A percentile compares a stretch with the other conserved stretches of the same genome.
phyloP scores from a whole-genome alignment of 1,139 yeast genomes.

The Taphrina betulina region DNA sequence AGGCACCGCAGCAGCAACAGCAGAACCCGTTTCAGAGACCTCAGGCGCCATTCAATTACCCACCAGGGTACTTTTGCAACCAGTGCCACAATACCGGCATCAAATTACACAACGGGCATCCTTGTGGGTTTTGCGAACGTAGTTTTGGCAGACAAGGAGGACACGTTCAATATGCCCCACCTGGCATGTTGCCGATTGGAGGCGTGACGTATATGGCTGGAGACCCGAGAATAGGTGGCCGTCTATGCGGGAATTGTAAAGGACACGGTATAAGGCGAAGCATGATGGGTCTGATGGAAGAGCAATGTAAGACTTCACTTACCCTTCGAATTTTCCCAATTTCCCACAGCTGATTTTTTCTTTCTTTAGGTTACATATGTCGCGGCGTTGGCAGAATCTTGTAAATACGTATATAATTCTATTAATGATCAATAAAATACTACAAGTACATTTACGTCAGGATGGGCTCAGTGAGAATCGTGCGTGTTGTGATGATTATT shows the following conservation, averaged over 20 bases:
- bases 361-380: conserved; percentile 9
- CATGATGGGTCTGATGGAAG: conserved; percentile 28
- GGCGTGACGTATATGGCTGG: conserved; percentile 34
- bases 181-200: conserved; percentile 21
- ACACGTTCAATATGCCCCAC: conserved; percentile 32
- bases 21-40: no score
- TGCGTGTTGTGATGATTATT: no score
- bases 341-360: neutral
- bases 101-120: conserved; percentile 35
- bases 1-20: neutral
- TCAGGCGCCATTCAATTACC: conserved; percentile 29
- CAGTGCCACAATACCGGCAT: conserved; percentile 37
- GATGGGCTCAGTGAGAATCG: no score
- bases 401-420: no score
- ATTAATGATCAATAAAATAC: no score
- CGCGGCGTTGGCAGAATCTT: conserved; percentile 29
- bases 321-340: neutral
- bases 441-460: no score
- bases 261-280: conserved; percentile 34
- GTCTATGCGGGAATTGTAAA: conserved; percentile 37
- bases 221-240: conserved; percentile 38
- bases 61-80: conserved; percentile 34
- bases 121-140: conserved; percentile 37
- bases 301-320: conserved; percentile 15
- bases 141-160: conserved; percentile 33